These are phyloP conservation scores for Tylopilus rubrobrunneus DNA, from an alignment of 768 basidiomycete species.

Conservation along the genomic window DNA sequence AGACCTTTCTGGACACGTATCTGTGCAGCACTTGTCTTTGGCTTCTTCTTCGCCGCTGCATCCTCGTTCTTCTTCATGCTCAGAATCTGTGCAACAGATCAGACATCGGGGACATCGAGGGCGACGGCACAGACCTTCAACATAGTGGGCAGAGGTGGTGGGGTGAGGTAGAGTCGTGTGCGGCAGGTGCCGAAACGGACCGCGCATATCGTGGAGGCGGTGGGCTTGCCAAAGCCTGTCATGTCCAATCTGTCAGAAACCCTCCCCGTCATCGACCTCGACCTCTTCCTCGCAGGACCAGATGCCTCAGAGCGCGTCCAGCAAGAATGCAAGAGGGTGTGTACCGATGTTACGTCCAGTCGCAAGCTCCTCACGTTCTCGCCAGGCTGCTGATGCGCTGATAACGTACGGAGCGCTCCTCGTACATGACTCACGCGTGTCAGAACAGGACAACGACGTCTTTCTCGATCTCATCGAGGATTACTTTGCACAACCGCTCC, in stretches of 20 bases:
- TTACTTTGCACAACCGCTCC: conserved; percentile 77
- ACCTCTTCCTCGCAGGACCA: conserved; percentile 55
- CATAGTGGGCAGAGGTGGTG: conserved; percentile 31
- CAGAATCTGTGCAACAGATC: conserved; percentile 70
- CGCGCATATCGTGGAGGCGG: neutral
- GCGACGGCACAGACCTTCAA: conserved; percentile 36
- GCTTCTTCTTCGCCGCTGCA: conserved; percentile 94
- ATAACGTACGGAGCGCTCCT: conserved; percentile 85
- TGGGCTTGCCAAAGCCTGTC: conserved; percentile 10
- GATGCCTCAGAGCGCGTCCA: conserved; percentile 43
- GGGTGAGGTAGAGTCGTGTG: conserved; percentile 19
- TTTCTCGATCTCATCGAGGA: conserved; percentile 93
- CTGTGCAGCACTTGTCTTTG: conserved; percentile 97
- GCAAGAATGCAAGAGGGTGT: conserved; percentile 66
- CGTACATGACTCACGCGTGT: conserved; percentile 79
- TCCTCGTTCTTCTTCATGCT: conserved; percentile 99
- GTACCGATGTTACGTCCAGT: neutral
- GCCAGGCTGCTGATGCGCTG: conserved; percentile 75
- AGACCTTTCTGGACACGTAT: conserved; percentile 99
- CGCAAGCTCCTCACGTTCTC: neutral
- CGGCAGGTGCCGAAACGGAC: conserved; percentile 30
- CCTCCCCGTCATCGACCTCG: conserved; percentile 75
- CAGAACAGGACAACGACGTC: conserved; percentile 70
- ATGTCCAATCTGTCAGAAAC: conserved; percentile 44
- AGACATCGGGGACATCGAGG: conserved; percentile 1